Evolutionary conservation across 2,329 filamentous ascomycete species (phyloP).

Genomic region (Myriosclerotinia curreyana): DNA sequence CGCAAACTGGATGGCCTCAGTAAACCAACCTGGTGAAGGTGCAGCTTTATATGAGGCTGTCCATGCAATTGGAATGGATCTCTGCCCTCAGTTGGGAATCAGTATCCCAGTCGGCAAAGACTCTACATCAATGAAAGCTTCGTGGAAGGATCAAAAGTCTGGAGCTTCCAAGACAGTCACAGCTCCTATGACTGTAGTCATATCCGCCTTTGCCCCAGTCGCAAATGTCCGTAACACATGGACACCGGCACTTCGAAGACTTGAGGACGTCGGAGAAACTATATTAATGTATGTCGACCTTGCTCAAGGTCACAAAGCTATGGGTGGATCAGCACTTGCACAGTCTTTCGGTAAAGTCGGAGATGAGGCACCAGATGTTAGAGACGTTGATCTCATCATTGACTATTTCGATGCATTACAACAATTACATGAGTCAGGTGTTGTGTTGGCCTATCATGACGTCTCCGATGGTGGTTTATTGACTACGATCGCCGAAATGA

Average conservation of each 20-base stretch:
- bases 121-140: slow-evolving; percentile 98
- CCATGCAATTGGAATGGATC: slow-evolving; percentile 84
- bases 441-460: slow-evolving; percentile 93
- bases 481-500: slow-evolving; percentile 92
- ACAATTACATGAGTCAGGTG: slow-evolving; percentile 61
- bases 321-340: slow-evolving; percentile 88
- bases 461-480: slow-evolving; percentile 89
- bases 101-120: slow-evolving; percentile 97
- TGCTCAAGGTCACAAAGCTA: slow-evolving; percentile 71
- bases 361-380: slow-evolving; percentile 79
- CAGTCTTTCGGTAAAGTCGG: slow-evolving; percentile 87
- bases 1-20: slow-evolving; percentile 99
- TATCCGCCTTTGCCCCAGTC: slow-evolving; percentile 86
- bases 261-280: slow-evolving; percentile 85
- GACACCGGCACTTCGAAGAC: slow-evolving; percentile 82
- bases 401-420: slow-evolving; percentile 88
- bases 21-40: slow-evolving; percentile 86
- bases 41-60: slow-evolving; percentile 92
- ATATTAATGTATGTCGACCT: slow-evolving; percentile 89
- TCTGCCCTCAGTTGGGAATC: slow-evolving; percentile 86
- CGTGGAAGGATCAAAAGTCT: slow-evolving; percentile 72
- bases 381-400: slow-evolving; percentile 73
- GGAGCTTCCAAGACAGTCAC: slow-evolving; percentile 79
- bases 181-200: slow-evolving; percentile 84
- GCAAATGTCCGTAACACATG: slow-evolving; percentile 81